Conservation (phyloP, 2,329 filamentous ascomycete species). For the Exophiala aquamarina region DNA sequence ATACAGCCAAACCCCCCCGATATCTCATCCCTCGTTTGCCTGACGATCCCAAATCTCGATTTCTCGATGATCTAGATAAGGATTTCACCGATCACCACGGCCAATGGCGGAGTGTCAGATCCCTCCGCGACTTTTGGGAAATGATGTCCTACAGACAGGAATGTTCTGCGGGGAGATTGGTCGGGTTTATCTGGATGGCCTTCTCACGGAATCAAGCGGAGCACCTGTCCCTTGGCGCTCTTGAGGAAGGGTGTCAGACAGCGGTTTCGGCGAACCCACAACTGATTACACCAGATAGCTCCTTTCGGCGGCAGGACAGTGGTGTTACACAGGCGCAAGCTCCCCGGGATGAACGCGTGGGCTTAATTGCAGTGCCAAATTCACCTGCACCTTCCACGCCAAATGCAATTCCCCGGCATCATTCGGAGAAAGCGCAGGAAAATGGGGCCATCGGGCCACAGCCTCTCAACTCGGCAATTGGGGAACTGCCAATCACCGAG, state of each 20-base stretch:
- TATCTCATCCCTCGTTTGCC: constrained; percentile 89
- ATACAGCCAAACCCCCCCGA: constrained; percentile 70
- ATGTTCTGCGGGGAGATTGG: constrained; percentile 86
- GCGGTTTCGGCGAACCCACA: background rate
- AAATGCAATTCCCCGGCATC: too few relatives aligned
- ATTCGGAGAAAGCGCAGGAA: too few relatives aligned
- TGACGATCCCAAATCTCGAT: constrained; percentile 92
- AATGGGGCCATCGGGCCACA: too few relatives aligned
- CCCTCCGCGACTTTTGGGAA: constrained; percentile 94
- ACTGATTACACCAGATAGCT: constrained; percentile 8
- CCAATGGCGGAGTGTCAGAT: constrained; percentile 79
- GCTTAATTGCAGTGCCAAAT: constrained; percentile 2
- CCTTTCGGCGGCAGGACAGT: constrained; percentile 2
- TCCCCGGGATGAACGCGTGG: background rate
- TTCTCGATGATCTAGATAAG: constrained; percentile 83
- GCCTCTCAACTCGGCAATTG: too few relatives aligned
- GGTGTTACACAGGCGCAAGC: background rate
- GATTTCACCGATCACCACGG: constrained; percentile 66
- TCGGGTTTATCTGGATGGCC: constrained; percentile 93
- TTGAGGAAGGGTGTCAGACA: constrained; percentile 1
- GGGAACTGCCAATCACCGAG: too few relatives aligned
- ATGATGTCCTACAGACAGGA: constrained; percentile 97
- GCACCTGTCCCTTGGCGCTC: constrained; percentile 1
- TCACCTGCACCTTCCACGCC: constrained; percentile 19
- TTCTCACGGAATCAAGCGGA: constrained; percentile 59